A percentile compares a stretch with the other conserved stretches of the same genome.
These are phyloP conservation scores for Exophiala aquamarina DNA, from an alignment of 2,329 filamentous ascomycete species.

Conservation along the genomic window DNA sequence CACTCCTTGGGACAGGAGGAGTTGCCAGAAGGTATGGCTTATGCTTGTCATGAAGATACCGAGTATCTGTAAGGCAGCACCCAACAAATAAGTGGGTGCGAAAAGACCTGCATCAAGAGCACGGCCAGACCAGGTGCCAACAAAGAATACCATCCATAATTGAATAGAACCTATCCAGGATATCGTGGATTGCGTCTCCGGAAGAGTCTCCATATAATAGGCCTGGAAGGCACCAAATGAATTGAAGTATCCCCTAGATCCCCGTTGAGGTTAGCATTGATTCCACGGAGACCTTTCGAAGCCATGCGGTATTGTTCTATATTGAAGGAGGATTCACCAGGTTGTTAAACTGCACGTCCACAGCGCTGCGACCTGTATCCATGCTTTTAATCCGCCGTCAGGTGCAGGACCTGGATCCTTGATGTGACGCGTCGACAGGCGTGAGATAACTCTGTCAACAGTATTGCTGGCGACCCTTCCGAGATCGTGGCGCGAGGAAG, in stretches of 20 bases:
- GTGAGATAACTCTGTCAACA: constrained; percentile 17
- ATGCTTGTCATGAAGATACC: constrained; percentile 54
- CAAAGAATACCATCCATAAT: constrained; percentile 50
- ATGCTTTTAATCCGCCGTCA: constrained; percentile 49
- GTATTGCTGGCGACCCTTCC: constrained; percentile 17
- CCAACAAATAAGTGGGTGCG: constrained; percentile 42
- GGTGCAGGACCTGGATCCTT: constrained; percentile 23
- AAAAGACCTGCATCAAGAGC: constrained; percentile 55
- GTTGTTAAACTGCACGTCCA: constrained; percentile 59
- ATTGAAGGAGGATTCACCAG: constrained; percentile 37
- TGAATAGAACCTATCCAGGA: constrained; percentile 55
- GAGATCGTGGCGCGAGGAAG: constrained; percentile 9
- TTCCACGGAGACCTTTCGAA: neutral
- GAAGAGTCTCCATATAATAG: constrained; percentile 48
- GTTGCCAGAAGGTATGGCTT: constrained; percentile 50
- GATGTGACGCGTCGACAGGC: constrained; percentile 19
- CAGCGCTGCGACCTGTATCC: constrained; percentile 54
- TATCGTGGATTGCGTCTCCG: constrained; percentile 46
- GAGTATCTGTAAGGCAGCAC: constrained; percentile 45
- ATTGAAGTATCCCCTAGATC: constrained; percentile 44
- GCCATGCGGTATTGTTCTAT: neutral
- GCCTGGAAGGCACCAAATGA: constrained; percentile 59
- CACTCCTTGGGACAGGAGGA: constrained; percentile 53
- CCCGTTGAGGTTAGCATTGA: neutral
- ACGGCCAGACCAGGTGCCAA: constrained; percentile 53